phyloP scores from a whole-genome alignment of 169 alveolate species.

The Amoebophrya sp. region DNA sequence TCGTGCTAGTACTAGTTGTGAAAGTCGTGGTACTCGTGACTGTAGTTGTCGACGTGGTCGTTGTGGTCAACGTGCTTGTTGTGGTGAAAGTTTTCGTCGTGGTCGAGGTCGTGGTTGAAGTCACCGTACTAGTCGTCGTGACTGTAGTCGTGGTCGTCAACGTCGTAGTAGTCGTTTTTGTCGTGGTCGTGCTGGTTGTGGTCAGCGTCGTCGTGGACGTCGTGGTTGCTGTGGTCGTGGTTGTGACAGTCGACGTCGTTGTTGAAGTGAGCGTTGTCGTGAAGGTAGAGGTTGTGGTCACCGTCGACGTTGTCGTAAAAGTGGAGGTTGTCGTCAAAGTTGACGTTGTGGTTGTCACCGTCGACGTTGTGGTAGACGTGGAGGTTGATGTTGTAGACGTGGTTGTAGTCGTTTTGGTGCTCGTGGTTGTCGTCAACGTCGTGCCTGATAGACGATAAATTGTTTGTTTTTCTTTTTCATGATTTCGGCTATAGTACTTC shows the following conservation, averaged over 20 bases:
- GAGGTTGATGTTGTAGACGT: not conserved
- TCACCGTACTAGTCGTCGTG: constrained; percentile 2
- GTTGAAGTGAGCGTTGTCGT: not conserved
- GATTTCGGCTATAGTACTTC: too few relatives aligned
- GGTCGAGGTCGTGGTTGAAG: constrained; percentile 35
- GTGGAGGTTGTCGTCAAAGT: not conserved
- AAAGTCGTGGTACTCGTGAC: constrained; percentile 37
- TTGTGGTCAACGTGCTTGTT: too few relatives aligned
- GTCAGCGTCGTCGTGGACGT: not conserved
- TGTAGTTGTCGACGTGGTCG: too few relatives aligned
- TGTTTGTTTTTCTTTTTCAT: too few relatives aligned
- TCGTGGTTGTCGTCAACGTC: not conserved
- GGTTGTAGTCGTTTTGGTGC: not conserved
- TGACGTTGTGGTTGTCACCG: not conserved
- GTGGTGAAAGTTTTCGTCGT: constrained; percentile 43
- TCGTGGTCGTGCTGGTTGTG: not conserved
- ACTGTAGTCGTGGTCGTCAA: not conserved
- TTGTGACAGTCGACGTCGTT: not conserved
- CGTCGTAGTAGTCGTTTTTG: not conserved
- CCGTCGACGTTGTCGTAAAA: not conserved
- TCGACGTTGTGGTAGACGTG: not conserved
- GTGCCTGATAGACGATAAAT: not conserved
- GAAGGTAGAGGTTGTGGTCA: not conserved
- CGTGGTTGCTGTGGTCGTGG: not conserved
- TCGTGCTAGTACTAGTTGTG: constrained; percentile 41